Evolutionary conservation across 176 grass and related monocot species (phyloP).

Genomic region (Hsuehochloa calcarea): DNA sequence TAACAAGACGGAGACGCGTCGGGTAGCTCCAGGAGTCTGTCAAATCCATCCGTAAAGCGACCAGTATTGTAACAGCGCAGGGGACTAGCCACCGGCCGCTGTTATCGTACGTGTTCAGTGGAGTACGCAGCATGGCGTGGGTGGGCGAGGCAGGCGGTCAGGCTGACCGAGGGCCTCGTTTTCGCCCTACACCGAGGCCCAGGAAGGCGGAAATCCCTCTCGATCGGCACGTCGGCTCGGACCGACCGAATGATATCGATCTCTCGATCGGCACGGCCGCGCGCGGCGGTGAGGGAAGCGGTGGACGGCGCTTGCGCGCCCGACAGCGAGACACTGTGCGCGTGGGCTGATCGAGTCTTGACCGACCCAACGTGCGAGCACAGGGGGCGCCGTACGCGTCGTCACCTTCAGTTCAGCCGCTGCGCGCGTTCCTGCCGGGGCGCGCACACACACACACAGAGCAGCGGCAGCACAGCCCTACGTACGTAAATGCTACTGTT

Average conservation of each 20-base stretch:
- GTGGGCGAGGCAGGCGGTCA: not conserved
- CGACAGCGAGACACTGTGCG: not conserved
- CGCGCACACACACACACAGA: not conserved
- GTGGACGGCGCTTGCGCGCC: not conserved
- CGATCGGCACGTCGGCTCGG: not conserved
- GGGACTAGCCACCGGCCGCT: not conserved
- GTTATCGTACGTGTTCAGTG: not conserved
- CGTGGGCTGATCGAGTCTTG: not conserved
- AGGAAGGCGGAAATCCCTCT: not conserved
- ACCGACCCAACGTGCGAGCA: conserved; percentile 9
- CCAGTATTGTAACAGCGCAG: not conserved
- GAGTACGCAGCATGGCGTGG: not conserved
- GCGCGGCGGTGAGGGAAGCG: not conserved
- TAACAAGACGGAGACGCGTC: conserved; percentile 13
- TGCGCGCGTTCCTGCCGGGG: not conserved
- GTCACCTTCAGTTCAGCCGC: not conserved
- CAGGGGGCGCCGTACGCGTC: not conserved
- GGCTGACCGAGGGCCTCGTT: not conserved
- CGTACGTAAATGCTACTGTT: conserved; percentile 8
- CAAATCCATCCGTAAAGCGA: not conserved
- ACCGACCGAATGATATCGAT: not conserved
- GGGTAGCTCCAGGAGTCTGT: not conserved
- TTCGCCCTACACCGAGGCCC: not conserved
- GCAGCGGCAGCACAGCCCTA: not conserved
- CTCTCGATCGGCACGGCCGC: not conserved